Percentiles rank a stretch among this genome's conserved stretches.
Conservation (phyloP, 1,139 yeast genomes). For the Saccharomycopsis hybrid region DNA sequence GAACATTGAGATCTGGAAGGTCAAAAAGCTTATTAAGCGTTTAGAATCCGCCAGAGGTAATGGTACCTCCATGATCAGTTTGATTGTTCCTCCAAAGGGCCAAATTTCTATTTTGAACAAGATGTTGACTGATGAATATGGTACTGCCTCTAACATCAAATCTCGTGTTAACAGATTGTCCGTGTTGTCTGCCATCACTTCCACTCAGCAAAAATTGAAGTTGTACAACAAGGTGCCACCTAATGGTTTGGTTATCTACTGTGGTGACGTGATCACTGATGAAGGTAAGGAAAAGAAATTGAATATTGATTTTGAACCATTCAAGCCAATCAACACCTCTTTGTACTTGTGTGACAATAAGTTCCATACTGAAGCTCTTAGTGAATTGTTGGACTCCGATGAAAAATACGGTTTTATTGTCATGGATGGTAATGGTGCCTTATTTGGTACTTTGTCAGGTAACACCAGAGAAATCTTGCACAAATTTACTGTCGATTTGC, state of each 20-base stretch:
- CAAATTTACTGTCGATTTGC: constrained; percentile 94
- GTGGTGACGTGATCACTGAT: constrained; percentile 96
- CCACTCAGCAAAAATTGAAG: constrained; percentile 94
- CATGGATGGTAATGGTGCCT: constrained; percentile 98
- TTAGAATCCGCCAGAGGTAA: constrained; percentile 92
- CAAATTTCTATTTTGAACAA: constrained; percentile 84
- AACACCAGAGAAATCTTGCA: constrained; percentile 94
- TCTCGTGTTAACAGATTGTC: constrained; percentile 95
- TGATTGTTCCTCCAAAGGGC: constrained; percentile 91
- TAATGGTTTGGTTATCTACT: constrained; percentile 90
- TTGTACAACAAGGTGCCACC: constrained; percentile 84
- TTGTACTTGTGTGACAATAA: constrained; percentile 94
- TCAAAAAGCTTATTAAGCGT: constrained; percentile 84
- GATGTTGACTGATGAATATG: constrained; percentile 96
- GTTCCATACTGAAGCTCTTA: constrained; percentile 94
- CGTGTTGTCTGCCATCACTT: constrained; percentile 92
- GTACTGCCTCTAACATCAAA: constrained; percentile 96
- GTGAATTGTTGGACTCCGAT: constrained; percentile 90
- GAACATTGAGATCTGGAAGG: constrained; percentile 98
- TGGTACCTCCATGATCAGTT: constrained; percentile 97
- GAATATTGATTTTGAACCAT: constrained; percentile 93
- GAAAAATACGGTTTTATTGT: constrained; percentile 95
- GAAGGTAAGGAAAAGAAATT: constrained; percentile 97
- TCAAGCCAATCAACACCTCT: constrained; percentile 96
- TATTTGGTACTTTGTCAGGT: constrained; percentile 94